phyloP scores from a whole-genome alignment of 2,329 filamentous ascomycete genomes.

The Microsporum canis region DNA sequence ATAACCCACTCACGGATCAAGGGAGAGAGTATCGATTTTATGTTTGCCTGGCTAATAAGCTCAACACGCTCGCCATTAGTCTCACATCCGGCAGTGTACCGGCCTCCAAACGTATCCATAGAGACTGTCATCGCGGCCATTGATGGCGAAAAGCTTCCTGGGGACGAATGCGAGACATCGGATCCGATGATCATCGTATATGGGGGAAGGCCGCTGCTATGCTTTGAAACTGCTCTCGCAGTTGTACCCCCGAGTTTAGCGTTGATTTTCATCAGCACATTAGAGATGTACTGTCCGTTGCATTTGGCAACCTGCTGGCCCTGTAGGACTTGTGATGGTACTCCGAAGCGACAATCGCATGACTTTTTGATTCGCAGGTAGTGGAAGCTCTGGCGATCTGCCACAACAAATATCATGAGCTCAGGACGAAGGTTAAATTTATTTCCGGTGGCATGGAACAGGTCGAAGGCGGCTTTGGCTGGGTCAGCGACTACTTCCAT shows the following conservation, averaged over 20 bases:
- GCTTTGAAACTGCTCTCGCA: conserved; percentile 38
- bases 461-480: conserved; percentile 44
- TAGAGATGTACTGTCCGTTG: conserved; percentile 76
- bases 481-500: conserved; percentile 35
- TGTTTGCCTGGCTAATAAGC: conserved; percentile 59
- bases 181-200: conserved; percentile 75
- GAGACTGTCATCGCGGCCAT: conserved; percentile 83
- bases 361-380: conserved; percentile 87
- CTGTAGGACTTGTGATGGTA: conserved; percentile 74
- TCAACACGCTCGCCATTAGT: conserved; percentile 76
- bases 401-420: conserved; percentile 68
- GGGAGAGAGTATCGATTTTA: conserved; percentile 53
- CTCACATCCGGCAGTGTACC: conserved; percentile 68
- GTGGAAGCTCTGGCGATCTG: conserved; percentile 55
- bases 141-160: conserved; percentile 56
- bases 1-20: conserved; percentile 55
- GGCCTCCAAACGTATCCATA: conserved; percentile 56
- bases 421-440: conserved; percentile 51
- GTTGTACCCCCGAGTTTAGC: conserved; percentile 85
- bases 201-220: conserved; percentile 29
- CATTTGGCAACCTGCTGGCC: conserved; percentile 55
- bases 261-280: conserved; percentile 94
- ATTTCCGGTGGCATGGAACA: conserved; percentile 47
- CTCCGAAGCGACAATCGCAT: conserved; percentile 72
- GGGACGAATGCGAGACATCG: conserved; percentile 75